Conservation (phyloP, 495 filamentous ascomycete genomes). For the Podospora australis region DNA sequence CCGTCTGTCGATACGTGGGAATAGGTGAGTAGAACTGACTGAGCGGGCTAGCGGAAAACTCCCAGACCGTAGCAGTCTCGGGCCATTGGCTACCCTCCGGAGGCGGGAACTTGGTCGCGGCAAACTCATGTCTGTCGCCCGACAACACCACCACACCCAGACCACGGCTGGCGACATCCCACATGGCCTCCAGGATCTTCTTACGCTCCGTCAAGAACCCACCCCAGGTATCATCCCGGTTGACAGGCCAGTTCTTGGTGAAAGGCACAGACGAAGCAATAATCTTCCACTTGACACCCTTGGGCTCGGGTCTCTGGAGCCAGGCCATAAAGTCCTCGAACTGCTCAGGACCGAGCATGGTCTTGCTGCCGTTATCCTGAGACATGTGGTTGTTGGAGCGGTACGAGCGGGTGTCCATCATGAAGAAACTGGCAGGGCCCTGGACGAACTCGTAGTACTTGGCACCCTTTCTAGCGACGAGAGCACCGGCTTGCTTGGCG, state of each 20-base stretch:
- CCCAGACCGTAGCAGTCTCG: constrained; percentile 59
- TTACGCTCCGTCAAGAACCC: constrained; percentile 76
- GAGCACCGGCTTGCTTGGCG: constrained; percentile 33
- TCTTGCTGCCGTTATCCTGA: constrained; percentile 53
- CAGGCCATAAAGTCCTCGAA: constrained; percentile 72
- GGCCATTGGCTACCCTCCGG: constrained; percentile 52
- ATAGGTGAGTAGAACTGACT: constrained; percentile 89
- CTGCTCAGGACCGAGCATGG: constrained; percentile 80
- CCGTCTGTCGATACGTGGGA: constrained; percentile 72
- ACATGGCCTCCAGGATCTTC: constrained; percentile 81
- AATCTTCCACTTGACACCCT: constrained; percentile 88
- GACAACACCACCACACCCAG: constrained; percentile 77
- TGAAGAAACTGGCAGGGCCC: constrained; percentile 88
- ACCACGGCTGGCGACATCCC: constrained; percentile 66
- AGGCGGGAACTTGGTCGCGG: constrained; percentile 79
- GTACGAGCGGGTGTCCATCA: constrained; percentile 87
- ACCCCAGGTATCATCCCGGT: constrained; percentile 83
- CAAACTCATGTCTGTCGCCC: constrained; percentile 93
- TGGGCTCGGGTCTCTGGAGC: constrained; percentile 59
- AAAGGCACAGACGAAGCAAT: constrained; percentile 83
- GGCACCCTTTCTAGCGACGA: constrained; percentile 38
- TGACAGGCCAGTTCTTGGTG: constrained; percentile 92
- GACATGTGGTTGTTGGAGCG: constrained; percentile 53
- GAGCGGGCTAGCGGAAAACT: constrained; percentile 83
- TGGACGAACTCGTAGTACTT: constrained; percentile 85